These are phyloP conservation scores for Candida tetrigidarum DNA, from an alignment of 1,139 yeast genomes.

Conservation along the genomic window DNA sequence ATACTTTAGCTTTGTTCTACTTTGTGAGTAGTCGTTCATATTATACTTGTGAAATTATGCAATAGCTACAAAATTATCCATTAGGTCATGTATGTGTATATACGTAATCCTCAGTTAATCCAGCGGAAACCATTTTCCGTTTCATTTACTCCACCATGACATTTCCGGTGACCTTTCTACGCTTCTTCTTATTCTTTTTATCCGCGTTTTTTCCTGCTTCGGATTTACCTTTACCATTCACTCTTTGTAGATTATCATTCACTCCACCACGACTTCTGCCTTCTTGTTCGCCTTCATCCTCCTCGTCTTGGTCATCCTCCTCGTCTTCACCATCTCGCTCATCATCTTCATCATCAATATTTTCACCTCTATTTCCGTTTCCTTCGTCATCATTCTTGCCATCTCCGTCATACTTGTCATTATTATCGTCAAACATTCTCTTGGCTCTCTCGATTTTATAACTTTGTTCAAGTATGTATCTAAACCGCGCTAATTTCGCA, in stretches of 20 bases:
- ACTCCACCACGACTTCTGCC: conserved; percentile 6
- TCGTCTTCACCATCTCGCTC: conserved; percentile 16
- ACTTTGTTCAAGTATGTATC: conserved; percentile 76
- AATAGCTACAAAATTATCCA: too few species aligned
- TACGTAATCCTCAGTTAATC: too few species aligned
- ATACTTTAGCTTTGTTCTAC: too few species aligned
- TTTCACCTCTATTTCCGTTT: conserved; percentile 18
- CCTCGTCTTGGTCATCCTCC: conserved; percentile 11
- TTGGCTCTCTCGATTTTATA: conserved; percentile 79
- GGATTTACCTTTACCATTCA: conserved; percentile 5
- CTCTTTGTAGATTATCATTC: neutral
- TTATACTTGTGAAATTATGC: too few species aligned
- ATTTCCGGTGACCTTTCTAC: conserved; percentile 20
- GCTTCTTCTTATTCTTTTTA: conserved; percentile 11
- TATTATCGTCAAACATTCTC: conserved; percentile 60
- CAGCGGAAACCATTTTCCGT: too few species aligned
- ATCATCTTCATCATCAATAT: conserved; percentile 12
- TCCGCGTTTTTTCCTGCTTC: neutral
- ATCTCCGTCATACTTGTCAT: conserved; percentile 17
- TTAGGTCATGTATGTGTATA: neutral
- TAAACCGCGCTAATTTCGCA: conserved; percentile 79
- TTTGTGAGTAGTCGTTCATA: too few species aligned
- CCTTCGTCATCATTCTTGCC: conserved; percentile 17
- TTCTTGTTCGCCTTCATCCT: conserved; percentile 8
- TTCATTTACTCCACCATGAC: conserved; percentile 17